A percentile compares a stretch with the other conserved stretches of the same genome.
phyloP scores from a whole-genome alignment of 208 protist species.

The Angomonas deanei region DNA sequence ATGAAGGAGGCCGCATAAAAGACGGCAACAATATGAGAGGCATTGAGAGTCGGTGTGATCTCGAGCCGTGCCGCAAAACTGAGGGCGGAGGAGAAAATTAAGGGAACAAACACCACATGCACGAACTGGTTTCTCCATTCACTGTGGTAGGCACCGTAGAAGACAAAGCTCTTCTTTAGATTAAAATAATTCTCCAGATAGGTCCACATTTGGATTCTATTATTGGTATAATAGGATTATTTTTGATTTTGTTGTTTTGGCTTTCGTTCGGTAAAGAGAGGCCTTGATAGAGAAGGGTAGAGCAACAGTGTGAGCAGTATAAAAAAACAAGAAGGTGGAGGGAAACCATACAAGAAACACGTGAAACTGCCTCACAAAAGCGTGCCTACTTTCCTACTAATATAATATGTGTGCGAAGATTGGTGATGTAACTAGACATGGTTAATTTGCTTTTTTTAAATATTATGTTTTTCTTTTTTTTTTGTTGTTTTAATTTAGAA shows the following conservation, averaged over 20 bases:
- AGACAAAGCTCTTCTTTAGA: slow-evolving; percentile 58
- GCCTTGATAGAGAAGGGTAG: not conserved
- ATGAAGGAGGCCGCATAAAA: slow-evolving; percentile 57
- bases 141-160: slow-evolving; percentile 69
- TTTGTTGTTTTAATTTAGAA: not conserved
- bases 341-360: too few relatives aligned
- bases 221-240: slow-evolving; percentile 5
- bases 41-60: slow-evolving; percentile 26
- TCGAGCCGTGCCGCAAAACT: slow-evolving; percentile 33
- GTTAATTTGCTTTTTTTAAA: too few relatives aligned
- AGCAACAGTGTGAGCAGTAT: not conserved
- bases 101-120: slow-evolving; percentile 69
- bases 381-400: too few relatives aligned
- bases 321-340: slow-evolving; percentile 6
- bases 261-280: slow-evolving; percentile 1
- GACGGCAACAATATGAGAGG: slow-evolving; percentile 33
- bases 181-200: slow-evolving; percentile 55
- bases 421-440: too few relatives aligned
- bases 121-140: slow-evolving; percentile 60
- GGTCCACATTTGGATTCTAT: slow-evolving; percentile 20
- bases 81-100: slow-evolving; percentile 62
- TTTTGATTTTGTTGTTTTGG: slow-evolving; percentile 1
- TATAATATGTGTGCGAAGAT: too few relatives aligned
- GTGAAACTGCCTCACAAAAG: too few relatives aligned
- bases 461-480: not conserved